Percentiles rank a stretch among this genome's conserved stretches.
These are phyloP conservation scores for Diplotaxis tenuifolia DNA, from an alignment of 345 rosid genomes.

Conservation along the genomic window DNA sequence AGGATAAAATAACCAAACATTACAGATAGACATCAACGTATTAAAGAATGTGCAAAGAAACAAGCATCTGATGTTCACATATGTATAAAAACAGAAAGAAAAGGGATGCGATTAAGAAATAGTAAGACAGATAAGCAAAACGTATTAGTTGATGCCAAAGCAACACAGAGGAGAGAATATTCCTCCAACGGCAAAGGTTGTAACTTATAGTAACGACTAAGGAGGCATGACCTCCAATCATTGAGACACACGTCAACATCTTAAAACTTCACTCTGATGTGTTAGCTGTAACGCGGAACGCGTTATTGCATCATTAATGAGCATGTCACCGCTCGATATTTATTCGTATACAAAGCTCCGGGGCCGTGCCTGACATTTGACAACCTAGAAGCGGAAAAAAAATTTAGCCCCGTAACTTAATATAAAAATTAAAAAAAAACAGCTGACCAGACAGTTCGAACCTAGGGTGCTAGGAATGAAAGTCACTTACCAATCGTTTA, in stretches of 20 bases:
- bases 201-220: background rate
- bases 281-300: constrained; percentile 42
- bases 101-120: constrained; percentile 22
- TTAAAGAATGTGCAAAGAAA: background rate
- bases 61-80: constrained; percentile 24
- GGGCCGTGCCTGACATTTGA: too few species aligned
- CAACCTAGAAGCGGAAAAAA: too few species aligned
- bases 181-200: constrained; percentile 29
- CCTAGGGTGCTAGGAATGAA: too few species aligned
- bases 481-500: too few species aligned
- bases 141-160: background rate
- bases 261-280: constrained; percentile 13
- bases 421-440: too few species aligned
- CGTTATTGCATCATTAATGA: constrained; percentile 30
- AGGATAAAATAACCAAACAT: background rate
- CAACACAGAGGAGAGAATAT: constrained; percentile 24
- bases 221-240: constrained; percentile 6
- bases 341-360: background rate
- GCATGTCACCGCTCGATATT: constrained; percentile 28
- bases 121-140: constrained; percentile 13
- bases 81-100: background rate
- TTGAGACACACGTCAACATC: constrained; percentile 30
- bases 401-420: too few species aligned
- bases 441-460: too few species aligned
- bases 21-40: background rate